phyloP scores from a whole-genome alignment of 1,284 basidiomycete genomes.

The Chondrostereum purpureum region DNA sequence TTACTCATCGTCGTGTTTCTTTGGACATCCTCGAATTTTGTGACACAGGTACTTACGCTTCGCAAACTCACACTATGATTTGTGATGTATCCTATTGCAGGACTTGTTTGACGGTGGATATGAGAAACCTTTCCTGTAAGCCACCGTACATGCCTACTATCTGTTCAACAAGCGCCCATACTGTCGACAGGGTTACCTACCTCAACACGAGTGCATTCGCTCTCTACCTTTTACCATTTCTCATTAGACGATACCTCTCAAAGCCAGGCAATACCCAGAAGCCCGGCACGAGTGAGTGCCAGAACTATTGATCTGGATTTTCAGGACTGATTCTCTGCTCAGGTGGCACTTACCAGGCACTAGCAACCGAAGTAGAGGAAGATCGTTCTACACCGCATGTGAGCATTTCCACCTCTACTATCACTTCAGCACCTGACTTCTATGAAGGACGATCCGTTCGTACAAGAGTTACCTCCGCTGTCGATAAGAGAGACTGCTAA shows the following conservation, averaged over 20 bases:
- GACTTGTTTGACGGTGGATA: slow-evolving; percentile 67
- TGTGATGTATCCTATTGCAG: slow-evolving; percentile 28
- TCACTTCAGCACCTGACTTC: too few relatives aligned
- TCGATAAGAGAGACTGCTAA: slow-evolving; percentile 67
- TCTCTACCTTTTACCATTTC: slow-evolving; percentile 80
- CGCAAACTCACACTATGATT: slow-evolving; percentile 5
- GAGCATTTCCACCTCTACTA: too few relatives aligned
- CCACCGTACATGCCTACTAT: too few relatives aligned
- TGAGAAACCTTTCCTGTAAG: slow-evolving; percentile 77
- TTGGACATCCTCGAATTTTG: slow-evolving; percentile 77
- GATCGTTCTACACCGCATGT: slow-evolving; percentile 13
- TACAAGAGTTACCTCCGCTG: too few relatives aligned
- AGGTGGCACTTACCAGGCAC: slow-evolving; percentile 27
- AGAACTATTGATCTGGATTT: background rate
- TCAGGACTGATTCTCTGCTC: slow-evolving; percentile 12
- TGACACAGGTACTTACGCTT: slow-evolving; percentile 64
- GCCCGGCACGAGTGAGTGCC: background rate
- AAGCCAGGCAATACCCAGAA: background rate
- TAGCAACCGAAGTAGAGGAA: slow-evolving; percentile 13
- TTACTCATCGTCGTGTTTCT: slow-evolving; percentile 77
- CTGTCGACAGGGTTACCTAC: slow-evolving; percentile 75
- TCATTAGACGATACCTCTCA: slow-evolving; percentile 21
- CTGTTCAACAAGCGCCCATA: slow-evolving; percentile 1
- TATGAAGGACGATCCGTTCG: too few relatives aligned
- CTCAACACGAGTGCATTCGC: slow-evolving; percentile 79